Evolutionary conservation across 352 stramenopile genomes (phyloP), one percentile per base, ranked within the genome.

Genomic region (Globisporangium okanoganense): DNA sequence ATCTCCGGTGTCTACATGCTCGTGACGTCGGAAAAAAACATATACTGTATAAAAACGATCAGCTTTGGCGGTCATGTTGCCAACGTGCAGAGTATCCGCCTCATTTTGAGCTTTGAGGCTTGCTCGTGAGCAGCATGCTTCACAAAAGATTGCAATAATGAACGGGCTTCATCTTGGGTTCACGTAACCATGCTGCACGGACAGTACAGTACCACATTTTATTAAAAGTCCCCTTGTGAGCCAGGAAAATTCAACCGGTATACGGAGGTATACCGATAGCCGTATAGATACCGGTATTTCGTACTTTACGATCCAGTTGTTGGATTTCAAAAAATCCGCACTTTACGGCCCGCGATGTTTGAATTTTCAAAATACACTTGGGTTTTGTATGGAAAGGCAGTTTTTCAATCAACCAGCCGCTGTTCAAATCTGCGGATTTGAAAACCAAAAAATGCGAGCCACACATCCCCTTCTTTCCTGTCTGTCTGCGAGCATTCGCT

Each of bases 331-430:
- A 47, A 57, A 29, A 50, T 24, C 51, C 16, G 20, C 20, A 27
- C 40, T 60, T 51, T 62, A 40, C 22, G 25, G 52, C 12, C 10
- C 16, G 27, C 27, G 35, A 5, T 36, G 27, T 65, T 65, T 65
- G 48, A 65, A 65, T 60, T 52, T 65, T 65, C 58, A 65, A 65
- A 65, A 58, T 13, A 12, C 49, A 41, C 25, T 52, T 38, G 54
- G 25, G 2, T 3, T 60, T 60, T 60, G 54, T 60, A 60, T 52
- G 40, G 20, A 29, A 36, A 33, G 48, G 25, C 35, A 12, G 33
- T 10, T 44, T 31, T 58, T 41, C 12, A n/a, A 41, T 13, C 36
- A 41, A 41, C n/a, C n/a, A 33, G 29, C 38, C 38, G 38, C 38
- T 14, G 38, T 44, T 44, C 38, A 44, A 44, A 44, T 44, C 38